Conservation (phyloP, 768 basidiomycete genomes). For the Mycena filopes region DNA sequence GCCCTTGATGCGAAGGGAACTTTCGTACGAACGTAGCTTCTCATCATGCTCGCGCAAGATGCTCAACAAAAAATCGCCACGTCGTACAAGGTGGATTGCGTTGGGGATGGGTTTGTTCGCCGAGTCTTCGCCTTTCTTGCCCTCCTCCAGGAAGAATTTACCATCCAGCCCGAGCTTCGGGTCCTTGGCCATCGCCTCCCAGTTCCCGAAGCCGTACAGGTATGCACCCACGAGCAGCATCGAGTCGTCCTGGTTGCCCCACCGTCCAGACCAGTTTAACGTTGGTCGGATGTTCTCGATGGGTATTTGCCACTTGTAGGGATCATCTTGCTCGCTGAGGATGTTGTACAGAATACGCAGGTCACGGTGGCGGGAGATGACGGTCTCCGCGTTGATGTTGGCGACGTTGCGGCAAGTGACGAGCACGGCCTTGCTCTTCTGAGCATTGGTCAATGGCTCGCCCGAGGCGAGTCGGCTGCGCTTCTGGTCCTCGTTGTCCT, state of each 20-base stretch:
- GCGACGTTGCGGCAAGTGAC: conserved; percentile 90
- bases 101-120: conserved; percentile 92
- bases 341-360: conserved; percentile 88
- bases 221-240: conserved; percentile 95
- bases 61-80: conserved; percentile 92
- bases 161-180: conserved; percentile 81
- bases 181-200: conserved; percentile 96
- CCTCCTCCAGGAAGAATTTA: conserved; percentile 98
- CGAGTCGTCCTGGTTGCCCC: conserved; percentile 92
- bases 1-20: conserved; percentile 76
- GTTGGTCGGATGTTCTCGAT: conserved; percentile 94
- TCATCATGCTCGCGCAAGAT: conserved; percentile 89
- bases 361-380: conserved; percentile 89
- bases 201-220: conserved; percentile 94
- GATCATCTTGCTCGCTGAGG: conserved; percentile 76
- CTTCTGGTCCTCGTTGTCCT: conserved; percentile 85
- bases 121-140: conserved; percentile 91
- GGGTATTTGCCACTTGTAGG: conserved; percentile 88
- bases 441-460: conserved; percentile 90
- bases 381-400: conserved; percentile 98
- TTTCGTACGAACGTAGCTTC: conserved; percentile 90
- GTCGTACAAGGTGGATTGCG: conserved; percentile 96
- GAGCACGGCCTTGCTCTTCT: conserved; percentile 97
- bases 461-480: conserved; percentile 80
- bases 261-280: conserved; percentile 95